Conservation (phyloP, 352 stramenopile genomes). For the Phytophthora multivora region DNA sequence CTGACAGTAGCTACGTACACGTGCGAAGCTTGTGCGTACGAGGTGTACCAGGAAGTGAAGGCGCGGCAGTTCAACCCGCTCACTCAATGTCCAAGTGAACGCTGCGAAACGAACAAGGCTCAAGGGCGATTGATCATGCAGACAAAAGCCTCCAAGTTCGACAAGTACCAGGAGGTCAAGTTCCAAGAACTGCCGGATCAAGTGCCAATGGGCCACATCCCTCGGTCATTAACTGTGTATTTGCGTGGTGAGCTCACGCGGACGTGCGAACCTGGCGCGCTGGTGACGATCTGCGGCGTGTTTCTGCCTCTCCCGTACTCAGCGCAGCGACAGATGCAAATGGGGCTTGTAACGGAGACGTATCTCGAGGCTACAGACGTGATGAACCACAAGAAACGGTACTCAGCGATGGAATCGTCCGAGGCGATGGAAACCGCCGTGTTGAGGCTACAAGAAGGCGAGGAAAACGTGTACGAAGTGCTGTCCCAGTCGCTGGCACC, state of each 20-base stretch:
- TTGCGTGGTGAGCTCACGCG: constrained; percentile 92
- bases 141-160: constrained; percentile 98
- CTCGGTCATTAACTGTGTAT: constrained; percentile 93
- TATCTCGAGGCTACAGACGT: constrained; percentile 97
- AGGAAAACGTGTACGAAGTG: constrained; percentile 90
- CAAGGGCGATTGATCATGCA: constrained; percentile 92
- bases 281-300: constrained; percentile 97
- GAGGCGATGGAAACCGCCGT: constrained; percentile 86
- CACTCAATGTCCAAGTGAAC: constrained; percentile 88
- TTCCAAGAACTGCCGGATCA: constrained; percentile 94
- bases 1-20: constrained; percentile 98
- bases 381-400: constrained; percentile 97
- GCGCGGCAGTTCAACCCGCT: constrained; percentile 95
- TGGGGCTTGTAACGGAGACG: constrained; percentile 97
- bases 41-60: constrained; percentile 97
- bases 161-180: constrained; percentile 99
- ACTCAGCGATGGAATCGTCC: constrained; percentile 92
- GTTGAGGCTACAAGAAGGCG: constrained; percentile 66
- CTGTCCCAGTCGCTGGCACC: constrained; percentile 97
- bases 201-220: constrained; percentile 99
- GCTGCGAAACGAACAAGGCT: constrained; percentile 85
- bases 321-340: constrained; percentile 95
- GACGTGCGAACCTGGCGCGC: constrained; percentile 94
- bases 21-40: constrained; percentile 95
- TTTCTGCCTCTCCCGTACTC: constrained; percentile 95